Evolutionary conservation across 1,139 yeast species (phyloP).

Genomic region (Protomyces pachydermus): DNA sequence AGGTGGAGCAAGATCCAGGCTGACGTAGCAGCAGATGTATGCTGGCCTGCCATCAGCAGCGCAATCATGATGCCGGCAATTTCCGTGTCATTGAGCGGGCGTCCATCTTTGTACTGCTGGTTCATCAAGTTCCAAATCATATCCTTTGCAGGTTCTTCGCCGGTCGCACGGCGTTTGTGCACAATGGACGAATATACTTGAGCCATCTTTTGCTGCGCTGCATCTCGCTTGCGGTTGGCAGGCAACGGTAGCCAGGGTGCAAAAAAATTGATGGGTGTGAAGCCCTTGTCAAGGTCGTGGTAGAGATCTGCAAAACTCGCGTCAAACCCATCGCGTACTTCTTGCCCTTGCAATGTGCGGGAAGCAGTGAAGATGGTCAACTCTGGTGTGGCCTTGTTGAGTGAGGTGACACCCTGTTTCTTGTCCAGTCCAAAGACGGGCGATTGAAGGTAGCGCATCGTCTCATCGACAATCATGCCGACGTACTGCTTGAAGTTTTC

Average conservation of each 20-base stretch:
- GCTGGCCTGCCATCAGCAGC: conserved; percentile 98
- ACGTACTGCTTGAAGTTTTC: conserved; percentile 83
- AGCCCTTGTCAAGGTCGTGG: conserved; percentile 91
- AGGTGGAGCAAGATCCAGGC: conserved; percentile 91
- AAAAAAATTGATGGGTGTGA: conserved; percentile 91
- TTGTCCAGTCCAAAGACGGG: conserved; percentile 44
- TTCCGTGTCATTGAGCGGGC: conserved; percentile 87
- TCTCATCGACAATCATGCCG: conserved; percentile 79
- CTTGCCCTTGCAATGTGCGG: conserved; percentile 83
- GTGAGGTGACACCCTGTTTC: conserved; percentile 55
- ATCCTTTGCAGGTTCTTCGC: conserved; percentile 77
- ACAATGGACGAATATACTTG: conserved; percentile 75
- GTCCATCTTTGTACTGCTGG: conserved; percentile 88
- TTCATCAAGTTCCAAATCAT: conserved; percentile 79
- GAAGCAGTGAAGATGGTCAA: conserved; percentile 95
- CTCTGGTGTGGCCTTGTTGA: conserved; percentile 86
- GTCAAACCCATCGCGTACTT: conserved; percentile 77
- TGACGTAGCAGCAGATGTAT: conserved; percentile 92
- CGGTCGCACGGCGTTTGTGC: conserved; percentile 57
- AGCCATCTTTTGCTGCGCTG: conserved; percentile 78
- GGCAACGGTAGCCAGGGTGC: conserved; percentile 92
- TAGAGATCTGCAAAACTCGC: conserved; percentile 78
- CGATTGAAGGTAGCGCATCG: conserved; percentile 58
- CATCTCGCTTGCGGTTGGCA: conserved; percentile 74
- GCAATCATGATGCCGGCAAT: conserved; percentile 92